Percentiles rank a stretch among this genome's conserved stretches.
These are phyloP conservation scores for Protomyces gravidus DNA, from an alignment of 1,139 yeast species.

Conservation along the genomic window DNA sequence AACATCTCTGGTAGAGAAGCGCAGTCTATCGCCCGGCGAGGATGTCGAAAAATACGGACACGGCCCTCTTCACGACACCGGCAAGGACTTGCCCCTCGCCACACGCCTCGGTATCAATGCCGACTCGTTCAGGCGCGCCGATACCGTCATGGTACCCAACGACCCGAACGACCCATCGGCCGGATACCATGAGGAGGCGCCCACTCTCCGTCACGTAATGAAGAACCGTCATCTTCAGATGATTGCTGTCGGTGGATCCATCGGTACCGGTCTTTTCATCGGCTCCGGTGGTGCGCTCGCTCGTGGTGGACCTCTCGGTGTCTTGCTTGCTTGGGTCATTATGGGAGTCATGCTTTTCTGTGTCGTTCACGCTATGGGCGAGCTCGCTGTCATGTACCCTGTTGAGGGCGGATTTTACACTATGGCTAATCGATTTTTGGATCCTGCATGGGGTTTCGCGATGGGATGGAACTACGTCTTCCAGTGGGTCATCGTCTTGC, in stretches of 20 bases:
- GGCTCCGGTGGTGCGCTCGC: slow-evolving; percentile 67
- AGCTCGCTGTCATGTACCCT: slow-evolving; percentile 73
- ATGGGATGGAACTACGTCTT: slow-evolving; percentile 77
- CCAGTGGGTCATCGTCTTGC: slow-evolving; percentile 67
- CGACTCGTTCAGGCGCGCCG: slow-evolving; percentile 6
- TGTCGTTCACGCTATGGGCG: slow-evolving; percentile 82
- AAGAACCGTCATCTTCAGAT: slow-evolving; percentile 55
- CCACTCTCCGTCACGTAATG: slow-evolving; percentile 38
- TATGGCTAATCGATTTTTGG: slow-evolving; percentile 65
- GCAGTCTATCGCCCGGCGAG: neutral
- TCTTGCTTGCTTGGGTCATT: slow-evolving; percentile 63
- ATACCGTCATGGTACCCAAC: neutral
- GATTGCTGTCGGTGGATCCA: slow-evolving; percentile 80
- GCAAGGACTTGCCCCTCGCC: neutral
- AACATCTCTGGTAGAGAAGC: neutral
- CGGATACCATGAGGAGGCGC: slow-evolving; percentile 8
- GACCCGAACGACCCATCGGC: slow-evolving; percentile 6
- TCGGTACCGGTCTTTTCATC: slow-evolving; percentile 72
- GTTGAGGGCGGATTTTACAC: slow-evolving; percentile 75
- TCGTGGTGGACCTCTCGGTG: slow-evolving; percentile 77
- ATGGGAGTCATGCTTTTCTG: slow-evolving; percentile 67
- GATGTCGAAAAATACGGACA: neutral
- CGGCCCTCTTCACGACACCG: slow-evolving; percentile 1
- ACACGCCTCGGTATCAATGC: slow-evolving; percentile 5
- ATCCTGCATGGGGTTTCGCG: slow-evolving; percentile 75